Evolutionary conservation across 805 yeast species (phyloP).

Genomic region (Cyberlindnera sargentensis): DNA sequence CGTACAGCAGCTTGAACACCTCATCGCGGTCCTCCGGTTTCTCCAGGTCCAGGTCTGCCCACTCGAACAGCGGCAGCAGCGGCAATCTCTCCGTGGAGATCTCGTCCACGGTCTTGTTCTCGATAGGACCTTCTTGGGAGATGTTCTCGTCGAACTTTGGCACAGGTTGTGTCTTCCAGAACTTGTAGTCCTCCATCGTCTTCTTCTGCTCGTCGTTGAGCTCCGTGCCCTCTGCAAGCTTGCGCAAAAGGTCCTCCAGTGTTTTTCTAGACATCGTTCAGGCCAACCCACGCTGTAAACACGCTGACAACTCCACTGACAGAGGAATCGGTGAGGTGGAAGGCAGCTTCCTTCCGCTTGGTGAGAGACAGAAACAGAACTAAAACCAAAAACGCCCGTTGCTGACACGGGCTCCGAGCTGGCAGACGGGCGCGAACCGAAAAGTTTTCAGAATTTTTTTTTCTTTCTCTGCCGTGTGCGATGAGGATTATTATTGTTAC

Average conservation of each 20-base stretch:
- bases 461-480: not conserved
- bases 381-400: too few species aligned
- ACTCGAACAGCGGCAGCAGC: conserved; percentile 68
- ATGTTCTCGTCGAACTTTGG: conserved; percentile 64
- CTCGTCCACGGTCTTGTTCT: conserved; percentile 63
- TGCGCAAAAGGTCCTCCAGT: conserved; percentile 52
- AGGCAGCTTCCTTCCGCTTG: not conserved
- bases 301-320: too few species aligned
- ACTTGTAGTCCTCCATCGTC: conserved; percentile 83
- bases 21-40: conserved; percentile 58
- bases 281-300: too few species aligned
- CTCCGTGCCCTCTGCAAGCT: conserved; percentile 28
- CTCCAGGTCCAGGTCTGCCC: conserved; percentile 72
- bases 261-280: conserved; percentile 26
- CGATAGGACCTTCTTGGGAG: conserved; percentile 76
- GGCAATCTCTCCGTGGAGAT: conserved; percentile 67
- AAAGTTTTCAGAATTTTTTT: not conserved
- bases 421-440: not conserved
- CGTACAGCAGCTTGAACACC: conserved; percentile 72
- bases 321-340: not conserved
- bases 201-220: conserved; percentile 53
- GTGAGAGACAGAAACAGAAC: too few species aligned
- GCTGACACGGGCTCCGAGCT: not conserved
- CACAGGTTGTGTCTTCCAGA: conserved; percentile 98
- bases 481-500: too few species aligned